Conservation (phyloP, 208 protist genomes). For the Trypanosoma avium region DNA sequence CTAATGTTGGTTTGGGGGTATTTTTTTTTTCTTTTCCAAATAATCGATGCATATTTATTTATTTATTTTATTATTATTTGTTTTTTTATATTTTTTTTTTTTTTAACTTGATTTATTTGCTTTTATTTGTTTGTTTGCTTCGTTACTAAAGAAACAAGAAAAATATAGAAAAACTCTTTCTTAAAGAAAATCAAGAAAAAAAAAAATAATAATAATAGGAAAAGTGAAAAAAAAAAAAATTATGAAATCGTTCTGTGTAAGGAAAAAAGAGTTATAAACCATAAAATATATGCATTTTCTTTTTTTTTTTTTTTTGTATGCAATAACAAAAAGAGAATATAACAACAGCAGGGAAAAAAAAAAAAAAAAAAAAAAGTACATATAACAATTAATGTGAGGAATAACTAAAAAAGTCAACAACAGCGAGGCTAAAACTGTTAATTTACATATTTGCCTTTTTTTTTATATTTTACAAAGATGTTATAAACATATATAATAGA, state of each 20-base stretch:
- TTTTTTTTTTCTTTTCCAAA: slow-evolving; percentile 82
- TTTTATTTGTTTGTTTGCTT: neutral
- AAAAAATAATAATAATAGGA: slow-evolving; percentile 9
- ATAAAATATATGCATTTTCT: no score
- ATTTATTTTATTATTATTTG: neutral
- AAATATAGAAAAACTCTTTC: no score
- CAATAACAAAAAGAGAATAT: slow-evolving; percentile 6
- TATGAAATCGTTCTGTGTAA: no score
- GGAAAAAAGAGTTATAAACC: no score
- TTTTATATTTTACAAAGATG: no score
- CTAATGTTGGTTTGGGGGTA: slow-evolving; percentile 77
- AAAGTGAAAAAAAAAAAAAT: slow-evolving; percentile 24
- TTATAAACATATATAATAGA: no score
- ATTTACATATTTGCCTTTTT: no score
- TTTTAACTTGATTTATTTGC: neutral
- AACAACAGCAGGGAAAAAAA: slow-evolving; percentile 16
- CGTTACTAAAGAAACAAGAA: slow-evolving; percentile 4
- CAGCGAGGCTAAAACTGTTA: no score
- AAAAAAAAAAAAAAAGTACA: slow-evolving; percentile 8
- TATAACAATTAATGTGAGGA: no score
- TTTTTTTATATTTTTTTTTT: slow-evolving; percentile 1
- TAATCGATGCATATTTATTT: slow-evolving; percentile 37
- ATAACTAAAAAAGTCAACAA: no score
- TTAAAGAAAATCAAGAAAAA: neutral
- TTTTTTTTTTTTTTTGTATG: neutral